These are phyloP conservation scores for Microbotryum saponariae DNA, from an alignment of 1,284 basidiomycete species.

Conservation along the genomic window DNA sequence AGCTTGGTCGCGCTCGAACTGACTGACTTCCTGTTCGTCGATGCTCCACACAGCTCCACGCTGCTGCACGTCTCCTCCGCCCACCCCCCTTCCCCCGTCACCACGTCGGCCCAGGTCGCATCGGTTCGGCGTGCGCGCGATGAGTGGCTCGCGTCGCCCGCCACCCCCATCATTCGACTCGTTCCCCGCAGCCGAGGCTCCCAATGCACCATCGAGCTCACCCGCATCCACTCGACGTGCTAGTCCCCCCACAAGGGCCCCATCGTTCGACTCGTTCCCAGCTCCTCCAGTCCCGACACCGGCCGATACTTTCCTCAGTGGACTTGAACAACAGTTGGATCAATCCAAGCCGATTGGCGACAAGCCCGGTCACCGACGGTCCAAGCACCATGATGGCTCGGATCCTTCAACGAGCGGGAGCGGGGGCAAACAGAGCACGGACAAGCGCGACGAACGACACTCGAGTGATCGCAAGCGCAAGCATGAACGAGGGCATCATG, in stretches of 20 bases:
- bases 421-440: background rate
- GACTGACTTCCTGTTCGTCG: too few species aligned
- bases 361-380: constrained; percentile 3
- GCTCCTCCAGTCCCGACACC: constrained; percentile 6
- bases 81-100: too few species aligned
- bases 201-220: background rate
- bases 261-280: constrained; percentile 21
- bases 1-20: too few species aligned
- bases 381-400: background rate
- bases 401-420: background rate
- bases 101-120: too few species aligned
- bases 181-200: constrained; percentile 10
- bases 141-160: background rate
- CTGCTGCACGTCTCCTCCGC: too few species aligned
- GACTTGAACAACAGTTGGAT: background rate
- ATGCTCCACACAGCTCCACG: too few species aligned
- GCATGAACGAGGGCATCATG: background rate
- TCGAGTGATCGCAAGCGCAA: background rate
- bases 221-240: background rate
- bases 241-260: background rate
- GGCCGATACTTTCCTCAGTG: background rate
- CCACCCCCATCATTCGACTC: constrained; percentile 20
- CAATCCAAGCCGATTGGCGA: constrained; percentile 7
- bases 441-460: background rate
- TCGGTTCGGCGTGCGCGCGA: too few species aligned